These are phyloP conservation scores for Blastobotrys arbuscula DNA, from an alignment of 1,139 yeast genomes.

Conservation along the genomic window DNA sequence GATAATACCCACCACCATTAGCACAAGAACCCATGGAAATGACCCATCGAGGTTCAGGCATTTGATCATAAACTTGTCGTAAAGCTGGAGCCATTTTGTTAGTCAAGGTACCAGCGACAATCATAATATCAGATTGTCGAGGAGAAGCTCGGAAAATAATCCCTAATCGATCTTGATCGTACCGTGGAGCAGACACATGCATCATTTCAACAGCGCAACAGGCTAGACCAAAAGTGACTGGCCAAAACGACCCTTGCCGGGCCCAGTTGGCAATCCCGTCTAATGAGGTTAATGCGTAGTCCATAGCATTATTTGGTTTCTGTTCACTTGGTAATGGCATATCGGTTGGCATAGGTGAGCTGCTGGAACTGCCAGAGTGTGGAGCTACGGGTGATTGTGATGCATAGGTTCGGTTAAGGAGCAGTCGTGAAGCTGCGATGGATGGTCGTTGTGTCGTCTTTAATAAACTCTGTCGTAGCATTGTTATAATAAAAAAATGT, in stretches of 20 bases:
- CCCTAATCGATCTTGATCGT: slow-evolving; percentile 90
- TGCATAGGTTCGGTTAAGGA: neutral
- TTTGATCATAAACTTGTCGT: slow-evolving; percentile 90
- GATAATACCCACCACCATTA: slow-evolving; percentile 91
- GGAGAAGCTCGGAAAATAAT: slow-evolving; percentile 94
- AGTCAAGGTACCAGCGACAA: slow-evolving; percentile 88
- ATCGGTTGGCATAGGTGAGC: slow-evolving; percentile 40
- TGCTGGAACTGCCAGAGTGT: neutral
- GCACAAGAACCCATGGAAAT: slow-evolving; percentile 95
- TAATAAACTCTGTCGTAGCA: slow-evolving; percentile 3
- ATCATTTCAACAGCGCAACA: slow-evolving; percentile 96
- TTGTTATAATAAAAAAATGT: too few species aligned
- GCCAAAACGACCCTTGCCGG: slow-evolving; percentile 90
- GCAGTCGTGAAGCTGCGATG: too few species aligned
- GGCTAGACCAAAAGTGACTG: slow-evolving; percentile 86
- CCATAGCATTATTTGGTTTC: slow-evolving; percentile 54
- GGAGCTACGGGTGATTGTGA: neutral
- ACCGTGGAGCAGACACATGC: slow-evolving; percentile 90
- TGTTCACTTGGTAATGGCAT: slow-evolving; percentile 49
- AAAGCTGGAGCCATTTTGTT: slow-evolving; percentile 93
- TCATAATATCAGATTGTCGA: slow-evolving; percentile 89
- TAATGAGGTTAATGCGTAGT: slow-evolving; percentile 78
- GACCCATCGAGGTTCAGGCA: slow-evolving; percentile 84
- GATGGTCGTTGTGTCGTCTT: neutral
- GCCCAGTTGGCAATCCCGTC: slow-evolving; percentile 90